Evolutionary conservation across 805 yeast species (phyloP).

Genomic region (Maudiozyma pseudohumilis): DNA sequence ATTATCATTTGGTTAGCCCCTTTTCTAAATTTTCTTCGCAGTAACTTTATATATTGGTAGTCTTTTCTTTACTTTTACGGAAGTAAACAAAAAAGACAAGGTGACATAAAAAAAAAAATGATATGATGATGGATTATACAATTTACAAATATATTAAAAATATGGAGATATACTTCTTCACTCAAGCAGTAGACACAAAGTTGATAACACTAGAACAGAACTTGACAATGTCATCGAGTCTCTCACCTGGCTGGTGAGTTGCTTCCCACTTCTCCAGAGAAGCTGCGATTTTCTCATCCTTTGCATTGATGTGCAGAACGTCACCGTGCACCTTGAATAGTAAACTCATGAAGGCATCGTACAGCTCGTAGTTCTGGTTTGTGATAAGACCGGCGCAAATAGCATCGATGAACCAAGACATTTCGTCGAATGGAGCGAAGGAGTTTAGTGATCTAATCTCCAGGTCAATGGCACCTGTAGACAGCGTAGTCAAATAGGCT

Average conservation of each 20-base stretch:
- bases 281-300: conserved; percentile 32
- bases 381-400: conserved; percentile 46
- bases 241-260: conserved; percentile 35
- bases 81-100: background rate
- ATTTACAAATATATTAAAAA: background rate
- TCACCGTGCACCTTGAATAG: conserved; percentile 77
- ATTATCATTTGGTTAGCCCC: background rate
- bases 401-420: conserved; percentile 57
- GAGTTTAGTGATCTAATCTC: conserved; percentile 75
- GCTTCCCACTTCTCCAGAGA: conserved; percentile 43
- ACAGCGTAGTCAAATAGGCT: conserved; percentile 41
- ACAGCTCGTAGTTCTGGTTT: conserved; percentile 61
- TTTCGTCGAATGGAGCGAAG: conserved; percentile 57
- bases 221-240: conserved; percentile 58
- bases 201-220: conserved; percentile 73
- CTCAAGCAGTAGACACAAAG: conserved; percentile 36
- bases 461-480: conserved; percentile 74
- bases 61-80: background rate
- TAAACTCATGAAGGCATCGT: conserved; percentile 71
- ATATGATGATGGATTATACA: background rate
- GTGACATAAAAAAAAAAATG: too few relatives aligned
- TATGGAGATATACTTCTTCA: background rate
- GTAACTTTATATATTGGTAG: background rate
- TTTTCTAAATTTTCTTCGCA: background rate
- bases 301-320: conserved; percentile 39